Conservation (phyloP, 805 yeast genomes). For the Scheffersomyces stipitis region DNA sequence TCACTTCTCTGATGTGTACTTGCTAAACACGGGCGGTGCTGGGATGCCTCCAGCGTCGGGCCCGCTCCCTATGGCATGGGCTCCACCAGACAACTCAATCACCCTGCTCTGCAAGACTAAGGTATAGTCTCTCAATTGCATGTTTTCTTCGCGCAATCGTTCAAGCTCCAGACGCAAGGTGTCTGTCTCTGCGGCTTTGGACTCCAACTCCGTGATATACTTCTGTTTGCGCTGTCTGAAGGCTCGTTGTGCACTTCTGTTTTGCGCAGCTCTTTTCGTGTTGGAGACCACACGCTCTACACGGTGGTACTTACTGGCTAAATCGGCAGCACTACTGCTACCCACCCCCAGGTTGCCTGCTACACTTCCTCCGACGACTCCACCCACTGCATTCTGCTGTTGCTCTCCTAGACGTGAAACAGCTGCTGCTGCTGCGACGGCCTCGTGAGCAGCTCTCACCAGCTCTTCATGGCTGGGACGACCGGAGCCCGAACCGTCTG, state of each 20-base stretch:
- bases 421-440: slow-evolving; percentile 5
- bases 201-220: slow-evolving; percentile 77
- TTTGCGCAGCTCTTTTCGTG: slow-evolving; percentile 88
- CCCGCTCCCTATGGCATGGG: no score
- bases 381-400: slow-evolving; percentile 3
- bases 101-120: slow-evolving; percentile 66
- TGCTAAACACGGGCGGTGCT: no score
- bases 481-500: slow-evolving; percentile 6
- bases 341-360: slow-evolving; percentile 2
- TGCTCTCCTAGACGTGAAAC: background rate
- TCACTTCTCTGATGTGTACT: no score
- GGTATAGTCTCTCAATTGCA: slow-evolving; percentile 70
- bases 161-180: slow-evolving; percentile 64
- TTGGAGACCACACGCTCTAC: slow-evolving; percentile 53
- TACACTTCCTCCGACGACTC: background rate
- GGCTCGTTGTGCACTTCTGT: slow-evolving; percentile 88
- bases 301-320: slow-evolving; percentile 23
- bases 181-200: slow-evolving; percentile 62
- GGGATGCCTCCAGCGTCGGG: no score
- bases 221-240: slow-evolving; percentile 83
- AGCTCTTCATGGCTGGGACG: slow-evolving; percentile 6
- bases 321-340: background rate
- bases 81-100: slow-evolving; percentile 43
- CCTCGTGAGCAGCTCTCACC: slow-evolving; percentile 7
- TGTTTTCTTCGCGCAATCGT: slow-evolving; percentile 66